These are phyloP conservation scores for Aspergillus pseudoterreus DNA, from an alignment of 2,329 filamentous ascomycete genomes.

Conservation along the genomic window DNA sequence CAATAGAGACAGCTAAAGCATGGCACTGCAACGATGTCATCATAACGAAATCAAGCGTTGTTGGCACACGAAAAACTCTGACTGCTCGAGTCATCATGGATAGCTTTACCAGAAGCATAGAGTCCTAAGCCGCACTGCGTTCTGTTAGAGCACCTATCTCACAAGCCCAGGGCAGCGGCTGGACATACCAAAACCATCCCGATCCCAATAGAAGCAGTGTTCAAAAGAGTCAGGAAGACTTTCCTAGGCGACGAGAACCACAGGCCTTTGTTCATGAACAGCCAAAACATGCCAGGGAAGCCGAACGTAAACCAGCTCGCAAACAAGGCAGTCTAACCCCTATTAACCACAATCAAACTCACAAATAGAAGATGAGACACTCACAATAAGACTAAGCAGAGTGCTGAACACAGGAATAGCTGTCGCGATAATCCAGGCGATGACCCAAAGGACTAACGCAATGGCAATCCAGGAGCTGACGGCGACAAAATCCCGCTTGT, in stretches of 20 bases:
- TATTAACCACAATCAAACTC: not conserved
- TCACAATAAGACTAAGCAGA: slow-evolving; percentile 59
- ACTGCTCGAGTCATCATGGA: slow-evolving; percentile 29
- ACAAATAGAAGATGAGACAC: not conserved
- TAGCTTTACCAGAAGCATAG: slow-evolving; percentile 31
- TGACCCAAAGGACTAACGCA: slow-evolving; percentile 52
- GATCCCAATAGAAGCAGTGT: slow-evolving; percentile 20
- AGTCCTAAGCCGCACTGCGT: slow-evolving; percentile 32
- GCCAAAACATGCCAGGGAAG: slow-evolving; percentile 35
- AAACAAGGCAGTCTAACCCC: slow-evolving; percentile 52
- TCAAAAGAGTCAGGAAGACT: slow-evolving; percentile 25
- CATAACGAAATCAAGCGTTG: slow-evolving; percentile 20
- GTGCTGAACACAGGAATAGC: slow-evolving; percentile 67
- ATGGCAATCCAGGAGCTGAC: slow-evolving; percentile 59
- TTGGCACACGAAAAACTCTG: slow-evolving; percentile 31
- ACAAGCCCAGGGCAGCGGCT: no score
- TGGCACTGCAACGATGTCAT: no score
- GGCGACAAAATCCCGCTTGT: slow-evolving; percentile 49
- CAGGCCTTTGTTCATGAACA: slow-evolving; percentile 32
- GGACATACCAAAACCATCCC: slow-evolving; percentile 22
- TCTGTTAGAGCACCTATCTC: not conserved
- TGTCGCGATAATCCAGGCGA: slow-evolving; percentile 66
- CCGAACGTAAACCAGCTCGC: slow-evolving; percentile 63
- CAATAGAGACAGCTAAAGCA: no score
- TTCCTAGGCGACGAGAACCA: slow-evolving; percentile 30